These are phyloP conservation scores for Cyanodermella asteris DNA, from an alignment of 2,329 filamentous ascomycete species.

Conservation along the genomic window DNA sequence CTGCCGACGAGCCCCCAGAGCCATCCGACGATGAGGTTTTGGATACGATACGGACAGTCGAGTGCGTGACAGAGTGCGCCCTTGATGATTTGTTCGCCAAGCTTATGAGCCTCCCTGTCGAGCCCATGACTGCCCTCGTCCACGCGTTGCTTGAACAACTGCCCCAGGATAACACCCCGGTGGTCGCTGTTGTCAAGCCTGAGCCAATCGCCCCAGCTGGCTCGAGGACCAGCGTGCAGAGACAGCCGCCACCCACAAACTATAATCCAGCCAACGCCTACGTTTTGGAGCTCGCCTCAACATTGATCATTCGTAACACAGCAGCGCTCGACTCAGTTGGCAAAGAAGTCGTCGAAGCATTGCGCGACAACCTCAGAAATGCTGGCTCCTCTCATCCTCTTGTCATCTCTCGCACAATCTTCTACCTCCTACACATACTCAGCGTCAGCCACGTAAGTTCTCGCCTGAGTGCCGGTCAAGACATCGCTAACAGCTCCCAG, in stretches of 20 bases:
- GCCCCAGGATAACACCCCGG: slow-evolving; percentile 63
- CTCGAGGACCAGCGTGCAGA: slow-evolving; percentile 30
- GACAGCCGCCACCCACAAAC: slow-evolving; percentile 31
- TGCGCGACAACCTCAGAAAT: slow-evolving; percentile 68
- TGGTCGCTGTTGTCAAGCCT: slow-evolving; percentile 77
- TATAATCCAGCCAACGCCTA: slow-evolving; percentile 82
- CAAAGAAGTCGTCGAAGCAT: slow-evolving; percentile 53
- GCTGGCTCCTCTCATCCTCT: slow-evolving; percentile 58
- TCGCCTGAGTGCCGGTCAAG: neutral
- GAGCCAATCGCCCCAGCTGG: slow-evolving; percentile 46
- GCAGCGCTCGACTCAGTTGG: slow-evolving; percentile 52
- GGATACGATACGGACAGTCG: slow-evolving; percentile 80
- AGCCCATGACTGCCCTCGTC: slow-evolving; percentile 40
- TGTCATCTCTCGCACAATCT: slow-evolving; percentile 63
- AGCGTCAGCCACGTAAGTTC: slow-evolving; percentile 60
- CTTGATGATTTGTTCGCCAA: slow-evolving; percentile 67
- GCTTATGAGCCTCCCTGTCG: slow-evolving; percentile 42
- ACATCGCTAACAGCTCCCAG: slow-evolving; percentile 19
- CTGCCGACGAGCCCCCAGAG: slow-evolving; percentile 90
- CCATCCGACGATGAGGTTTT: slow-evolving; percentile 94
- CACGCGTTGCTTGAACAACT: slow-evolving; percentile 57
- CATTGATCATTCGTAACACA: slow-evolving; percentile 54
- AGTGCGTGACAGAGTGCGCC: slow-evolving; percentile 78
- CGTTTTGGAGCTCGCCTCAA: slow-evolving; percentile 73
- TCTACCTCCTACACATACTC: slow-evolving; percentile 66